Evolutionary conservation across 2,329 filamentous ascomycete genomes (phyloP).

Genomic region (Epicoccum nigrum): DNA sequence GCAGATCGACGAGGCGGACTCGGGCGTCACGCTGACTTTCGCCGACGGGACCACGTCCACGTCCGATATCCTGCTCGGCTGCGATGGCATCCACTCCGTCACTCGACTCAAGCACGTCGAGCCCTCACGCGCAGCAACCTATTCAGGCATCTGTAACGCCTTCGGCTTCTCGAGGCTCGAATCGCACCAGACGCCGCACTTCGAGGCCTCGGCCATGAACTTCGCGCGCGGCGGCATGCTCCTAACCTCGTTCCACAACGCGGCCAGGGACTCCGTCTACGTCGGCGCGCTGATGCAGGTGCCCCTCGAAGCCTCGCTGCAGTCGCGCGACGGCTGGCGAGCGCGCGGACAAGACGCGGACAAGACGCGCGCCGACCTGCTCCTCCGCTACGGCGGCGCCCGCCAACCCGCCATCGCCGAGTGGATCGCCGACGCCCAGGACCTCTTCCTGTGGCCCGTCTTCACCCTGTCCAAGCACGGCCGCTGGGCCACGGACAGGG

Average conservation of each 20-base stretch:
- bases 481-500: constrained; percentile 53
- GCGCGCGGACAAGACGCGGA: constrained; percentile 52
- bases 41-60: constrained; percentile 52
- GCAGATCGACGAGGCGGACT: constrained; percentile 50
- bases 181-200: constrained; percentile 24
- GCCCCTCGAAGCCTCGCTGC: constrained; percentile 38
- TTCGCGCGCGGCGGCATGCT: constrained; percentile 54
- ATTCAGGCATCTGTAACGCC: constrained; percentile 55
- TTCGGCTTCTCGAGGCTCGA: constrained; percentile 51
- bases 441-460: constrained; percentile 55
- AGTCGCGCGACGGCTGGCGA: constrained; percentile 55
- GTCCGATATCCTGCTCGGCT: constrained; percentile 61
- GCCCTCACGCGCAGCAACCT: constrained; percentile 50
- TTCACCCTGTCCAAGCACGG: constrained; percentile 53
- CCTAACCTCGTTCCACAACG: constrained; percentile 51
- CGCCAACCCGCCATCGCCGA: constrained; percentile 45
- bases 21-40: constrained; percentile 53
- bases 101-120: constrained; percentile 54
- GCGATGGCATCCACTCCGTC: constrained; percentile 60
- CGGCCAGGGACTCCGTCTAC: constrained; percentile 48
- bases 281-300: constrained; percentile 55
- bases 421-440: constrained; percentile 51
- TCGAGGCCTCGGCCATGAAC: constrained; percentile 53
- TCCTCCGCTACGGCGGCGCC: constrained; percentile 49
- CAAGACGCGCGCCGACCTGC: constrained; percentile 50